These are phyloP conservation scores for Manihot esculenta DNA, from an alignment of 441 rosid species.

Conservation along the genomic window DNA sequence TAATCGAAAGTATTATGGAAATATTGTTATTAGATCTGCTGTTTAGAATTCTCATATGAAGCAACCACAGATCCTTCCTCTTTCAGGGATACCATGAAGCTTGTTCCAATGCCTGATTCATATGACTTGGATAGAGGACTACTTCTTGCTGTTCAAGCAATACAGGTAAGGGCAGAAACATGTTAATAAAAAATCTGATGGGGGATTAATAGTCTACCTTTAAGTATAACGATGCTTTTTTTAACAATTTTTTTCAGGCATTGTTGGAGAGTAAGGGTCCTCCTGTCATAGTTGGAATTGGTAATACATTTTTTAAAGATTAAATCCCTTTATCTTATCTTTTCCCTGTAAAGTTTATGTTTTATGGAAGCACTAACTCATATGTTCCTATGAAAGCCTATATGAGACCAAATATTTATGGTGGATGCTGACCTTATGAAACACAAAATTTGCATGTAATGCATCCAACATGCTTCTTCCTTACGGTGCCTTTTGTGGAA, in stretches of 20 bases:
- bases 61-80: constrained; percentile 95
- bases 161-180: constrained; percentile 64
- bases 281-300: constrained; percentile 94
- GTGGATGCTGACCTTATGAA: not conserved
- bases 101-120: constrained; percentile 97
- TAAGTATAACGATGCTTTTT: constrained; percentile 15
- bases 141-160: constrained; percentile 98
- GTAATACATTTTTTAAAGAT: constrained; percentile 38
- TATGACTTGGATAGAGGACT: constrained; percentile 96
- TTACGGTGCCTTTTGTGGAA: not conserved
- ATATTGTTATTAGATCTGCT: constrained; percentile 23
- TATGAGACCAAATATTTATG: not conserved
- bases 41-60: constrained; percentile 85
- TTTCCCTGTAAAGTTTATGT: constrained; percentile 12
- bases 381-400: not conserved
- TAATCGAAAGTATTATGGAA: constrained; percentile 19
- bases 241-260: constrained; percentile 57
- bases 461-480: not conserved
- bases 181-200: not conserved
- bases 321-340: not conserved
- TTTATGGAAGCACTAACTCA: not conserved
- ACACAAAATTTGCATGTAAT: not conserved
- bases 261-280: constrained; percentile 87
- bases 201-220: not conserved
- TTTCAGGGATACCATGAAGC: constrained; percentile 89